Conservation (phyloP, 345 rosid genomes). For the Acer campestre region DNA sequence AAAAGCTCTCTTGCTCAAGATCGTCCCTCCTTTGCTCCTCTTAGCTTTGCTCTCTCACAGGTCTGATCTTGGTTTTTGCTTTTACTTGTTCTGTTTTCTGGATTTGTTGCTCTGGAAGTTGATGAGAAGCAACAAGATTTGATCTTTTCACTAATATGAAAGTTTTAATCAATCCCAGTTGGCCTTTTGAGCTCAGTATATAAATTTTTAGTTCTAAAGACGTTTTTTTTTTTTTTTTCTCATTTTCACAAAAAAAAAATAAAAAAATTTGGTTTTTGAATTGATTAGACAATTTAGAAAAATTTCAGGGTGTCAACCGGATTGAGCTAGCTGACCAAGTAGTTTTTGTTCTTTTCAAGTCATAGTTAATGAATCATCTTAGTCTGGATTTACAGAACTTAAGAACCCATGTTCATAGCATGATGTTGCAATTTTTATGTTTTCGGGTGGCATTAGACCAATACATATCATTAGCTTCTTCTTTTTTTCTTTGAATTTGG, state of each 20-base stretch:
- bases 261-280: not conserved
- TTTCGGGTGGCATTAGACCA: not conserved
- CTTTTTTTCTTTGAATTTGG: not conserved
- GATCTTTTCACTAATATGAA: not conserved
- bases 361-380: not conserved
- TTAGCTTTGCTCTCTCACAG: slow-evolving; percentile 78
- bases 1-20: slow-evolving; percentile 60
- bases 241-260: not conserved
- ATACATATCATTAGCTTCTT: not conserved
- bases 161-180: not conserved
- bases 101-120: not conserved
- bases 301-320: not conserved
- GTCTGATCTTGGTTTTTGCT: slow-evolving; percentile 27
- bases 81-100: not conserved
- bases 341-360: not conserved
- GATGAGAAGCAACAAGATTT: not conserved
- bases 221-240: not conserved
- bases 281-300: not conserved
- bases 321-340: slow-evolving; percentile 12
- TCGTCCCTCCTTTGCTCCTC: slow-evolving; percentile 80
- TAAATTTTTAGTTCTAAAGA: not conserved
- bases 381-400: not conserved
- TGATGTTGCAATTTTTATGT: not conserved
- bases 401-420: not conserved
- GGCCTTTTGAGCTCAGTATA: not conserved